Evolutionary conservation across 108 stramenopile genomes (phyloP).

Genomic region (Poteriospumella lacustris): DNA sequence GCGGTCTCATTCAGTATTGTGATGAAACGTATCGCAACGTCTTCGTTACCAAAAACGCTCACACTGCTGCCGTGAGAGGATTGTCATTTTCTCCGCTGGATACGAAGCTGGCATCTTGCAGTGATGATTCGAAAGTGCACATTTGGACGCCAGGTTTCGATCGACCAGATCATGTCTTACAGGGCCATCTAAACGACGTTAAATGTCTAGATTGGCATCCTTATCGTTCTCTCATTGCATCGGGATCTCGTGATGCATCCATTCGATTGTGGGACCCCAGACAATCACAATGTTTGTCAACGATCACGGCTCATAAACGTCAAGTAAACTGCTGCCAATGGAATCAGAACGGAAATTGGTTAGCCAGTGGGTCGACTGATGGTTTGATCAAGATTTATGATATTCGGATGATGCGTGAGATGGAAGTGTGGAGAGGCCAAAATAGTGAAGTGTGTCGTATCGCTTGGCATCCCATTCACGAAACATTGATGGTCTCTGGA

Average conservation of each 20-base stretch:
- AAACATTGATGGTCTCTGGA: conserved; percentile 20
- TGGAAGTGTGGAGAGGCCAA: conserved; percentile 17
- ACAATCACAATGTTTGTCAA: neutral
- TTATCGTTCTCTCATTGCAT: conserved; percentile 12
- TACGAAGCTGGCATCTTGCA: conserved; percentile 20
- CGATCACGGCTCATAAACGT: conserved; percentile 15
- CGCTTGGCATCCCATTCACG: conserved; percentile 27
- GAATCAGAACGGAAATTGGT: conserved; percentile 23
- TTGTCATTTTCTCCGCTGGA: conserved; percentile 26
- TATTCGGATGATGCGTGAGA: conserved; percentile 19
- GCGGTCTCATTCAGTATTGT: conserved; percentile 20
- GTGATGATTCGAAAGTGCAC: neutral
- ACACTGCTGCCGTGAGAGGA: conserved; percentile 1
- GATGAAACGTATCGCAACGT: conserved; percentile 4
- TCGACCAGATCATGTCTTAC: neutral
- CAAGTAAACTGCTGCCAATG: conserved; percentile 17
- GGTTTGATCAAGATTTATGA: conserved; percentile 17
- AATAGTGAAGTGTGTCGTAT: conserved; percentile 23
- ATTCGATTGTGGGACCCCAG: conserved; percentile 16
- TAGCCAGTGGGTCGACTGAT: conserved; percentile 23
- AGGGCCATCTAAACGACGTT: conserved; percentile 23
- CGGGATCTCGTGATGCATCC: neutral
- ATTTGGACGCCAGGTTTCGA: neutral
- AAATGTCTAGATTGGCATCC: conserved; percentile 18
- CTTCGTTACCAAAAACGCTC: neutral